A percentile compares a stretch with the other conserved stretches of the same genome.
These are phyloP conservation scores for Eucalyptus paniculata DNA, from an alignment of 345 rosid species.

Conservation along the genomic window DNA sequence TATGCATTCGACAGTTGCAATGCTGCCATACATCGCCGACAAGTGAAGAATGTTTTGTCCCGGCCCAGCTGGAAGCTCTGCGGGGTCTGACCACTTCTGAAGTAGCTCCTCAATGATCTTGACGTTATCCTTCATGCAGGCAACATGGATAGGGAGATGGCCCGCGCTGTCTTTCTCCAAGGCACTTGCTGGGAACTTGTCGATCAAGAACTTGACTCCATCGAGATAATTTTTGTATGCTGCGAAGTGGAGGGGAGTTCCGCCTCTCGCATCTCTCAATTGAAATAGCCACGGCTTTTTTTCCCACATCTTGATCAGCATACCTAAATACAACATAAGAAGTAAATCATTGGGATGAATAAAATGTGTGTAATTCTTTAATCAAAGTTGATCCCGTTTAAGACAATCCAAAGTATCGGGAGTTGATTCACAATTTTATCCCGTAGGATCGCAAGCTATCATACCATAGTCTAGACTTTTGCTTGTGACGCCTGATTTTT, in stretches of 20 bases:
- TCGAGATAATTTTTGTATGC: neutral
- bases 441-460: neutral
- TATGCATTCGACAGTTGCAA: too few species aligned
- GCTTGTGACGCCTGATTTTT: neutral
- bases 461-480: neutral
- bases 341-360: neutral
- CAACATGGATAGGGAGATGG: neutral
- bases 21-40: too few species aligned
- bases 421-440: neutral
- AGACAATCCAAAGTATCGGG: neutral
- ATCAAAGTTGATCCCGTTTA: neutral
- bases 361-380: neutral
- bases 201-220: neutral
- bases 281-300: neutral
- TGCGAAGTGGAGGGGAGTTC: neutral
- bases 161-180: neutral
- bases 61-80: accelerated
- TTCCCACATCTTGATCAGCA: neutral
- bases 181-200: neutral
- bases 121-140: neutral
- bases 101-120: too few species aligned
- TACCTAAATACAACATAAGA: neutral
- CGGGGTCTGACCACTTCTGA: too few species aligned
- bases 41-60: too few species aligned
- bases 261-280: neutral